Conservation (phyloP, 495 filamentous ascomycete genomes). For the Aspergillus baeticus region DNA sequence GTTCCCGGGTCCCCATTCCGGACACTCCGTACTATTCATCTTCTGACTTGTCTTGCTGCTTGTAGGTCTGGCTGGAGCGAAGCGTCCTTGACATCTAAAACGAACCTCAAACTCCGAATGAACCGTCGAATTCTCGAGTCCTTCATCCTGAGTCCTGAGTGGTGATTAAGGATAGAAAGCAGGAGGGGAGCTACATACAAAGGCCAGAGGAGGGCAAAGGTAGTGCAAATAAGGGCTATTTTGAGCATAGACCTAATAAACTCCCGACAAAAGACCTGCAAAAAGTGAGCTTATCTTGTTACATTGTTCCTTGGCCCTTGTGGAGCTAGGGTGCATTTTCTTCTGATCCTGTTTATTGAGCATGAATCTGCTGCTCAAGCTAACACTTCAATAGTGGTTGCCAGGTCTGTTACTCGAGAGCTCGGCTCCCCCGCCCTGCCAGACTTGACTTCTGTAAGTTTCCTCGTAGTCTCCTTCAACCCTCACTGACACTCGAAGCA, state of each 20-base stretch:
- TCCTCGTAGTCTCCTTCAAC: neutral
- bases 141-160: no score
- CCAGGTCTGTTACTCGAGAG: constrained; percentile 23
- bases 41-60: constrained; percentile 1
- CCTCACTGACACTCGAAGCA: constrained; percentile 6
- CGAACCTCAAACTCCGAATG: neutral
- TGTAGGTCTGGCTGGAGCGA: neutral
- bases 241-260: no score
- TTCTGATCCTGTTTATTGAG: neutral
- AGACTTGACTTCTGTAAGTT: constrained; percentile 19
- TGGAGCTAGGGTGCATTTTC: no score
- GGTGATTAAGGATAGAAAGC: no score
- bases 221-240: no score
- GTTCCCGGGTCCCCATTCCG: constrained; percentile 9
- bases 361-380: constrained; percentile 3
- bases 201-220: no score
- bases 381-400: constrained; percentile 20
- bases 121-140: no score
- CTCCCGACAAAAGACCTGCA: no score
- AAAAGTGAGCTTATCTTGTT: no score
- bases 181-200: no score
- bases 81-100: neutral
- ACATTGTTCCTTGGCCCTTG: no score
- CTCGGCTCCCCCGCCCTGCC: constrained; percentile 19
- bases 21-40: constrained; percentile 3